Conservation (phyloP, 768 basidiomycete species). For the Pulveroboletus sp. region DNA sequence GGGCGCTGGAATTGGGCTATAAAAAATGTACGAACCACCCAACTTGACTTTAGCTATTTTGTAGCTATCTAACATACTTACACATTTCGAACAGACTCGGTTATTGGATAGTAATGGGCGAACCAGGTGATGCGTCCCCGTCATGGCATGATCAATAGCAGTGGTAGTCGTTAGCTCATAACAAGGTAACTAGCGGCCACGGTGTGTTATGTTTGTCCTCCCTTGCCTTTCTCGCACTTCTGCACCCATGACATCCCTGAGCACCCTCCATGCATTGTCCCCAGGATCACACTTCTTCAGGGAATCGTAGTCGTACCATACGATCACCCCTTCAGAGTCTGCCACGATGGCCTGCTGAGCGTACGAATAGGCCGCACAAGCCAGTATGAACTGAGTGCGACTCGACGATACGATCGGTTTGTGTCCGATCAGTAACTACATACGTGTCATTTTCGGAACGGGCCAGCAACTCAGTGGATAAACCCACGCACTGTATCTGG, state of each 20-base stretch:
- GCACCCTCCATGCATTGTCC: slow-evolving; percentile 40
- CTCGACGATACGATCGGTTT: slow-evolving; percentile 40
- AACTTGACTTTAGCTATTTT: too few species aligned
- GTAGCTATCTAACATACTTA: too few species aligned
- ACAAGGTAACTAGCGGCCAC: background rate
- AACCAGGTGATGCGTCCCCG: too few species aligned
- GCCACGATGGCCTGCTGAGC: slow-evolving; percentile 61
- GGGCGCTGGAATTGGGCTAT: too few species aligned
- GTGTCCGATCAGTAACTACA: slow-evolving; percentile 64
- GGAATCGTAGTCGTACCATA: slow-evolving; percentile 77
- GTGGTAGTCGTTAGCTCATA: too few species aligned
- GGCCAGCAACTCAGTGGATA: background rate
- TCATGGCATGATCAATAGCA: too few species aligned
- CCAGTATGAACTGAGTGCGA: slow-evolving; percentile 47
- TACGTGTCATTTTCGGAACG: background rate
- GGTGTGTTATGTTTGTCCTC: background rate
- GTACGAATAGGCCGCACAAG: slow-evolving; percentile 61
- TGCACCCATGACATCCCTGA: slow-evolving; percentile 20
- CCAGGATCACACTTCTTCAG: slow-evolving; percentile 65
- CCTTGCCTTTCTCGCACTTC: slow-evolving; percentile 18
- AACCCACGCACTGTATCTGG: slow-evolving; percentile 63
- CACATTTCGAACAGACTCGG: too few species aligned
- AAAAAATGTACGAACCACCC: too few species aligned
- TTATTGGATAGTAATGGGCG: too few species aligned
- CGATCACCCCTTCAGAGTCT: slow-evolving; percentile 59